phyloP scores from a whole-genome alignment of 345 rosid species.

The Ceriops decandra region DNA sequence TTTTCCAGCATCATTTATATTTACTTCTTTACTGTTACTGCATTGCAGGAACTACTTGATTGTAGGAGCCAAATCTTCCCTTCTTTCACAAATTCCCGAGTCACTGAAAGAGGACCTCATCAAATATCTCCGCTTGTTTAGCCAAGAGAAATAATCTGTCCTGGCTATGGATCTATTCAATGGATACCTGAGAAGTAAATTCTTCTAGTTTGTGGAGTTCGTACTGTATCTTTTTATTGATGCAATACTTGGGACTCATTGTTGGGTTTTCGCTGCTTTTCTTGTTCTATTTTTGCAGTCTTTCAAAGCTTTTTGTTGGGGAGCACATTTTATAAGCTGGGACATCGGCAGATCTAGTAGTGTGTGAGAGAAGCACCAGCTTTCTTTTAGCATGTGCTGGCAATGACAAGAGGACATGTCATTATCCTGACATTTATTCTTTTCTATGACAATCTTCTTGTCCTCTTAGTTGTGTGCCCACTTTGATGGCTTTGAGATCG shows the following conservation, averaged over 20 bases:
- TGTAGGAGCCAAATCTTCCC: conserved; percentile 53
- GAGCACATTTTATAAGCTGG: conserved; percentile 24
- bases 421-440: background rate
- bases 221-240: background rate
- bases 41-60: conserved; percentile 66
- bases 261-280: background rate
- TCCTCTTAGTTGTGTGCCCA: background rate
- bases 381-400: conserved; percentile 15
- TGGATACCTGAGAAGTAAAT: conserved; percentile 15
- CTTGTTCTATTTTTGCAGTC: conserved; percentile 28
- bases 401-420: conserved; percentile 12
- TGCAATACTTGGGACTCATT: background rate
- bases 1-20: too few species aligned
- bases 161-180: conserved; percentile 16
- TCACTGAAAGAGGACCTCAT: conserved; percentile 66
- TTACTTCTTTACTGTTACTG: background rate
- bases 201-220: background rate
- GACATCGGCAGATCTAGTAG: background rate
- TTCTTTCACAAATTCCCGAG: conserved; percentile 59
- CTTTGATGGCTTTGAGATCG: conserved; percentile 19
- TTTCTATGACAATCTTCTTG: background rate
- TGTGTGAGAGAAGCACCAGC: background rate
- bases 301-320: conserved; percentile 4
- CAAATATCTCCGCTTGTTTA: conserved; percentile 44
- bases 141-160: conserved; percentile 35